Base-by-base conservation (phyloP, 208 protist species). In the Crithidia bombi region DNA sequence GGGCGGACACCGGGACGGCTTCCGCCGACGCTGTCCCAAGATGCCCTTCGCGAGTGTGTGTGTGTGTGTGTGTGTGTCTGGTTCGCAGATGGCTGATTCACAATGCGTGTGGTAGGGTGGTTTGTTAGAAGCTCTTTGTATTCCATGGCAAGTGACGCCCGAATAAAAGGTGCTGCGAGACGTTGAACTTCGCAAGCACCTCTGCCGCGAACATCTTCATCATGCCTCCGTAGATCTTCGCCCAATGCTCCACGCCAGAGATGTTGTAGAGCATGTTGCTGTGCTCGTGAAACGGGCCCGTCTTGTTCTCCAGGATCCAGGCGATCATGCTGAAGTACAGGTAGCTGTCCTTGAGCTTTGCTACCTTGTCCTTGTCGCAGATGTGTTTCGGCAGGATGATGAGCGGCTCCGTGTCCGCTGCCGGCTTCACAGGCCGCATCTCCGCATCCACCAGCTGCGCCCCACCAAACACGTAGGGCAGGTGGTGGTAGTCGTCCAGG, bases 401-500 rank as follows among this genome's bases (percentile, higher is more conserved):
- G 41, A 94, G 90, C 10, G 87, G 68, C 30, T 84, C 59, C 55
- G 43, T 21, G 46, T 51, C 39, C 4, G 41, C 71, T 21, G 63
- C 49, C 38, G 65, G 44, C 26, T 92, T 65, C 41, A 71, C 39
- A 0, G 58, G 43, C 5, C 35, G 78, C 17, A 69, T 38, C 25
- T 89, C 77, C 30, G 83, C 77, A 30, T 86, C 87, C 19, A 96
- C 87, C 0, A 99, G 87, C 90, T 99, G 99, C 15, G 97, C 70
- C 19, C 94, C 82, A 9, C 99, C 99, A 35, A 96, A 98, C 1
- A 99, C 72, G 75, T 99, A 99, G 4, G 97, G 95, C n/a, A 99
- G 71, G 79, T 99, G 98, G 62, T 99, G 97, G 69, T 99, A 99
- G 76, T 99, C 99, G 75, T 99, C 99, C 2, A 99, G 82, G 14